Base-by-base conservation (phyloP, 1,139 yeast species). In the Yamadazyma friedrichii region DNA sequence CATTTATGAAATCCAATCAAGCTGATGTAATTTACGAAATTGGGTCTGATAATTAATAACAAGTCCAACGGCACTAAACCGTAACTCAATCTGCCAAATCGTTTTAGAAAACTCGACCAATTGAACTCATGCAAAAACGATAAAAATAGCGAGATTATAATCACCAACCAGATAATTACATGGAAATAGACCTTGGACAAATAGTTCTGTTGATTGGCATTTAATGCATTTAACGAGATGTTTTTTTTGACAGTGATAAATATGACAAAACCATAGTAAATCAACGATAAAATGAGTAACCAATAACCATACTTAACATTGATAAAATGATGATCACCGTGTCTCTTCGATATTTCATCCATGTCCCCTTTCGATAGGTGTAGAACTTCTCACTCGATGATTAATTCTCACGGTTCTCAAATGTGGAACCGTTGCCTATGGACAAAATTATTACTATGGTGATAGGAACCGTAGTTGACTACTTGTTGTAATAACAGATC, bases 1-100 rank as follows among this genome's bases (percentile, higher is more conserved):
- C 96, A 88, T 58, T 87, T 88, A 61, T 89, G 97, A 11, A 86
- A 54, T 10, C 67, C 68, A 6, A 88, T 53, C 11, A 81, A 59
- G 32, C 76, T 69, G 43, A 86, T 60, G 52, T 87, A 88, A 1
- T 80, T 70, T 9, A 46, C 37, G 9, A 52, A 31, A 38, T 55
- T 53, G 2, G 95, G 89, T 39, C 87, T 65, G 27, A 85, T 53
- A 0, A 82, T 77, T 12, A 88, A 58, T 38, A 81, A 70, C 10
- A 87, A 63, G 42, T 82, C 71, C 27, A 88, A 63, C 0, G 95
- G 94, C 17, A 86, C 62, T 43, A 84, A 59, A 1, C 84, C 77
- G 50, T 80, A 84, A 0, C 88, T 68, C 6, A 88, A 56, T 46
- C 96, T 69, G 6, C 82, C 88, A 39, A 62, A 60, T 25, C 86